phyloP scores from a whole-genome alignment of 129 eudicot species.

The Pulicaria dysenterica region DNA sequence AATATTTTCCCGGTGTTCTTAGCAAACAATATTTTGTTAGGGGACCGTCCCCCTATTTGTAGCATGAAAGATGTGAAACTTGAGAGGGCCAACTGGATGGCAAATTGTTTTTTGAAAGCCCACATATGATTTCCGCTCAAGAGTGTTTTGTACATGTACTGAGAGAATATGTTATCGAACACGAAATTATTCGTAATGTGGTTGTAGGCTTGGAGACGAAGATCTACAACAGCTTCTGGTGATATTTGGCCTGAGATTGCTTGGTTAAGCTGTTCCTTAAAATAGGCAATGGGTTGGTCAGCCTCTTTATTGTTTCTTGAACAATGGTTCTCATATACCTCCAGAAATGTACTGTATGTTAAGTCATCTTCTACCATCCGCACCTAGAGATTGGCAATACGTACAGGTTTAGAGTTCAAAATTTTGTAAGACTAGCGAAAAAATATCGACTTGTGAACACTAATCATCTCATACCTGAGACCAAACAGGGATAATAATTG shows the following conservation, averaged over 20 bases:
- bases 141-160: conserved; percentile 92
- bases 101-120: conserved; percentile 98
- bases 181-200: conserved; percentile 75
- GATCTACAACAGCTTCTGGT: conserved; percentile 93
- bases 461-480: conserved; percentile 65
- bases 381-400: conserved; percentile 49
- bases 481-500: conserved; percentile 98
- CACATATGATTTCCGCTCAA: conserved; percentile 86
- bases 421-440: neutral
- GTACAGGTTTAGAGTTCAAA: conserved; percentile 16
- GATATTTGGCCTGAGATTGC: conserved; percentile 91
- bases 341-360: conserved; percentile 95
- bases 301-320: conserved; percentile 94
- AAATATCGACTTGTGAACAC: neutral
- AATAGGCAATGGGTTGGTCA: conserved; percentile 85
- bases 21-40: conserved; percentile 89
- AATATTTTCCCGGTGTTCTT: conserved; percentile 95
- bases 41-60: conserved; percentile 97
- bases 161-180: conserved; percentile 84
- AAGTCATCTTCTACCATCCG: conserved; percentile 99
- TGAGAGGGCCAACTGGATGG: conserved; percentile 93
- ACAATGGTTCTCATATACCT: conserved; percentile 97
- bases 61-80: conserved; percentile 93
- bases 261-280: conserved; percentile 95
- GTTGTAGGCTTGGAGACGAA: conserved; percentile 92